phyloP scores from a whole-genome alignment of 2,329 filamentous ascomycete genomes.

The Fusarium citri region DNA sequence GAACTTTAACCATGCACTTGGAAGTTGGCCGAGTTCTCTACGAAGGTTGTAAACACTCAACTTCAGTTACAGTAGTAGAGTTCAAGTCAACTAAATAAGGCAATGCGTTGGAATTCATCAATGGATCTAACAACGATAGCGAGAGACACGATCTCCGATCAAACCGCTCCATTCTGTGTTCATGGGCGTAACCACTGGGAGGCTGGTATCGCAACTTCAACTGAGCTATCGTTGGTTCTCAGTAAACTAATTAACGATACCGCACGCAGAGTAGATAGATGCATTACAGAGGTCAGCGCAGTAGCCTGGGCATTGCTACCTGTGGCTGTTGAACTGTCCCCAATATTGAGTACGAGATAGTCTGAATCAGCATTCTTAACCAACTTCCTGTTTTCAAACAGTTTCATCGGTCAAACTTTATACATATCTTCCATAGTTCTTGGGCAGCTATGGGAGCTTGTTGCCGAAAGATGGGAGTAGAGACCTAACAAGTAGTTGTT shows the following conservation, averaged over 20 bases:
- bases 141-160: not conserved
- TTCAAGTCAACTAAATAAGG: not conserved
- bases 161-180: not conserved
- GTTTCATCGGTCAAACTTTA: not conserved
- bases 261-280: too few species aligned
- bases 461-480: not conserved
- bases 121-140: not conserved
- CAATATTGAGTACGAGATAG: not conserved
- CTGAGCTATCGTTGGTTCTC: not conserved
- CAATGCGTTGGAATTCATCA: not conserved
- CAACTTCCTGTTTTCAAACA: not conserved
- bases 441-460: not conserved
- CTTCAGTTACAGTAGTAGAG: too few species aligned
- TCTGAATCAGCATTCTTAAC: not conserved
- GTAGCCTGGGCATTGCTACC: not conserved
- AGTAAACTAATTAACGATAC: too few species aligned
- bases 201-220: not conserved
- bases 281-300: not conserved
- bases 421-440: not conserved
- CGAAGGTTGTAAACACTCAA: not conserved
- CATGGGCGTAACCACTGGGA: not conserved
- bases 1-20: not conserved
- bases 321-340: not conserved
- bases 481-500: not conserved
- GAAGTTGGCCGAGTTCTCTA: too few species aligned